Evolutionary conservation across 768 basidiomycete genomes (phyloP).

Genomic region (Lyophyllum shimeji): DNA sequence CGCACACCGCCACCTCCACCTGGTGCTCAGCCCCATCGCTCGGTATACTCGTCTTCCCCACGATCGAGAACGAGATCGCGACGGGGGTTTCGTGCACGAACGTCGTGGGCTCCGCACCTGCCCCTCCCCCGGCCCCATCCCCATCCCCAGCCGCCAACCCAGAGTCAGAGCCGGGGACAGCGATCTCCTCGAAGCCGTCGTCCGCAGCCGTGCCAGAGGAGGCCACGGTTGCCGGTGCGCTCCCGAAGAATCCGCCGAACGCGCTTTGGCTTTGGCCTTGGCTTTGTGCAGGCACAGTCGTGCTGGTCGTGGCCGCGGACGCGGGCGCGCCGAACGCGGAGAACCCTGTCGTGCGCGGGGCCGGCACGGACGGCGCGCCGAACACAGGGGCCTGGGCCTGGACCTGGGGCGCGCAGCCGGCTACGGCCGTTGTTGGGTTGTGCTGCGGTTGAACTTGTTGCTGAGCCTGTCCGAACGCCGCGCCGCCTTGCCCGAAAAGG

Average conservation of each 20-base stretch:
- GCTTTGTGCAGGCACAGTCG: too few relatives aligned
- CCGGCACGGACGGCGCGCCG: too few relatives aligned
- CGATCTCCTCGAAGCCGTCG: conserved; percentile 32
- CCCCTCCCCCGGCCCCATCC: neutral
- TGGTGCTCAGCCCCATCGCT: conserved; percentile 56
- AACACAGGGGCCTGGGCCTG: too few relatives aligned
- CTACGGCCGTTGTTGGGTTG: neutral
- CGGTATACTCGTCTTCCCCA: conserved; percentile 49
- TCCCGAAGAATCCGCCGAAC: too few relatives aligned
- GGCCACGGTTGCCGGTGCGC: neutral
- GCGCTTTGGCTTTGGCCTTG: too few relatives aligned
- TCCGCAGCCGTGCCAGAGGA: neutral
- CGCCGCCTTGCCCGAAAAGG: neutral
- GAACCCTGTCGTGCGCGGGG: too few relatives aligned
- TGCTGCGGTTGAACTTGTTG: conserved; percentile 19
- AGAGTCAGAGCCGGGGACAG: conserved; percentile 5
- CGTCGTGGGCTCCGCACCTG: conserved; percentile 34
- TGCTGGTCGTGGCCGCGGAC: too few relatives aligned
- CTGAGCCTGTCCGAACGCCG: neutral
- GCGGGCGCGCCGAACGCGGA: too few relatives aligned
- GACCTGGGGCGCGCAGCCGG: conserved; percentile 1
- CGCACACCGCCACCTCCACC: conserved; percentile 48
- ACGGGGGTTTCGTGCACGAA: conserved; percentile 54
- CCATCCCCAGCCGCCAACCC: too few relatives aligned
- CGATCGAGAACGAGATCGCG: conserved; percentile 50